Evolutionary conservation across 106 monocot species (phyloP).

Genomic region (Dioscorea alata): DNA sequence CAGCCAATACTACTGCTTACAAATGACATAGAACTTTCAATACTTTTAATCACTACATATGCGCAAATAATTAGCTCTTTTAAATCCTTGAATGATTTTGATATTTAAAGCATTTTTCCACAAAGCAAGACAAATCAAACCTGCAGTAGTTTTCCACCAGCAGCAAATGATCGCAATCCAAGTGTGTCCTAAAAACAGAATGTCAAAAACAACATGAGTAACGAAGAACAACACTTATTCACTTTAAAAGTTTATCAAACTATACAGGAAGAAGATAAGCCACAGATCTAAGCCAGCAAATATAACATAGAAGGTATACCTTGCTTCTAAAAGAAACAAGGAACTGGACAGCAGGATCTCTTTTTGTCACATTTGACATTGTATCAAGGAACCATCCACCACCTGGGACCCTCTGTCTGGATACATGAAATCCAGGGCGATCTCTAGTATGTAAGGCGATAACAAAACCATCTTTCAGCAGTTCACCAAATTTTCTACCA

Average conservation of each 20-base stretch:
- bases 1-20: too few species aligned
- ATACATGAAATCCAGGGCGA: slow-evolving; percentile 52
- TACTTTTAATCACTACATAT: too few species aligned
- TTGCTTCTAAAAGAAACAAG: slow-evolving; percentile 74
- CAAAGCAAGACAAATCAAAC: slow-evolving; percentile 20
- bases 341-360: slow-evolving; percentile 92
- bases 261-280: too few species aligned
- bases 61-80: too few species aligned
- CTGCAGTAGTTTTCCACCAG: slow-evolving; percentile 97
- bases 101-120: too few species aligned
- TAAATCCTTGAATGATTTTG: not conserved
- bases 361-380: slow-evolving; percentile 73
- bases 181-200: slow-evolving; percentile 47
- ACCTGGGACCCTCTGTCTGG: slow-evolving; percentile 65
- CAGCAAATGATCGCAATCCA: slow-evolving; percentile 83
- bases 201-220: too few species aligned
- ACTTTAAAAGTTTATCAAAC: too few species aligned
- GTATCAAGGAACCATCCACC: slow-evolving; percentile 83
- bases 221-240: too few species aligned
- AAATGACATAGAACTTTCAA: too few species aligned
- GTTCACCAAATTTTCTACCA: slow-evolving; percentile 30
- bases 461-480: slow-evolving; percentile 75
- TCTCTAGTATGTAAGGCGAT: slow-evolving; percentile 64
- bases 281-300: too few species aligned
- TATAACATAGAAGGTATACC: slow-evolving; percentile 22